phyloP scores from a whole-genome alignment of 371 early-diverging fungal genomes.

The Rhizopus delemar region DNA sequence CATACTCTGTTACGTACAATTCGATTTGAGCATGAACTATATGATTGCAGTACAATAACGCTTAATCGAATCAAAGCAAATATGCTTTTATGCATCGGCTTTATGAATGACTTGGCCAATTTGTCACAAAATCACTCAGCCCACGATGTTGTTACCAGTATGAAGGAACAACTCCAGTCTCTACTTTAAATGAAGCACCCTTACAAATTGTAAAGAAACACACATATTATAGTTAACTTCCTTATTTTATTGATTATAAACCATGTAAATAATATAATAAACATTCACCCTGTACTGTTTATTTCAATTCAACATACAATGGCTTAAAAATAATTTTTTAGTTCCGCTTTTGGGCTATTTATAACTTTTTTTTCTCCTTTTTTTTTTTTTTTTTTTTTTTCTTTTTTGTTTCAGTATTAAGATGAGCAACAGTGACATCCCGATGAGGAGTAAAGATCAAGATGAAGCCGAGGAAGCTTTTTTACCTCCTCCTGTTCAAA shows the following conservation, averaged over 20 bases:
- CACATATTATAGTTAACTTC: too few species aligned
- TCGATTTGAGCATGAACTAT: slow-evolving; percentile 13
- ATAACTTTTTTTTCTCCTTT: neutral
- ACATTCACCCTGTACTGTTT: too few species aligned
- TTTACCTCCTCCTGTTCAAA: slow-evolving; percentile 57
- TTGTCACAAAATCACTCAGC: slow-evolving; percentile 6
- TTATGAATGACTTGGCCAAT: slow-evolving; percentile 7
- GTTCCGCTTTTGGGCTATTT: neutral
- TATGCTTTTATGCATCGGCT: slow-evolving; percentile 18
- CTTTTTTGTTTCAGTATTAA: neutral
- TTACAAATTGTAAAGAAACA: too few species aligned
- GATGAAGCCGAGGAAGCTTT: slow-evolving; percentile 53
- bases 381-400: slow-evolving; percentile 2
- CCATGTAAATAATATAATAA: too few species aligned
- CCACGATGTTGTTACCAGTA: neutral
- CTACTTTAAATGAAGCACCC: neutral
- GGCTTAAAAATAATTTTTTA: too few species aligned
- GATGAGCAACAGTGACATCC: slow-evolving; percentile 33
- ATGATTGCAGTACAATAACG: slow-evolving; percentile 4
- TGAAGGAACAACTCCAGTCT: neutral
- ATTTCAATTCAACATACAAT: too few species aligned
- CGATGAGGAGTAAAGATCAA: slow-evolving; percentile 41
- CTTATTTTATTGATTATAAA: too few species aligned
- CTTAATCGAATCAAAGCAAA: slow-evolving; percentile 24
- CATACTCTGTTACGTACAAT: slow-evolving; percentile 16